Percentiles rank a stretch among this genome's conserved stretches.
phyloP scores from a whole-genome alignment of 352 stramenopile genomes.

The Pythium sukuiense region DNA sequence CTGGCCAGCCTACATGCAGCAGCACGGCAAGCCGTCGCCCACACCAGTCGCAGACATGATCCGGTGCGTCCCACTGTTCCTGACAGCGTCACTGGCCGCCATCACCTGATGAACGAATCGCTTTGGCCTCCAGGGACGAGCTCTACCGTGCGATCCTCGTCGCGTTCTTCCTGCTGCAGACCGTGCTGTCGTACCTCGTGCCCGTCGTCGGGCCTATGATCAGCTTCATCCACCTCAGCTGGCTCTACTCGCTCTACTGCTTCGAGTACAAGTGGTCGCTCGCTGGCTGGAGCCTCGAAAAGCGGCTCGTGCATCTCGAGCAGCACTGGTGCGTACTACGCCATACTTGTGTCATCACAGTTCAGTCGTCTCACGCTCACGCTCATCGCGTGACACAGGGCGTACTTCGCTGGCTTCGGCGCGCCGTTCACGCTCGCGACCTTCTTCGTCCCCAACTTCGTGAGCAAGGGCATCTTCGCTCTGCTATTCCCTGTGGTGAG shows the following conservation, averaged over 20 bases:
- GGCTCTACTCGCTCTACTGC: constrained; percentile 90
- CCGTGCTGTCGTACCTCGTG: constrained; percentile 80
- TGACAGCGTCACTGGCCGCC: not conserved
- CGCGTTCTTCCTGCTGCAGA: constrained; percentile 84
- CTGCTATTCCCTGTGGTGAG: constrained; percentile 83
- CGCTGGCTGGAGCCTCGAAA: constrained; percentile 84
- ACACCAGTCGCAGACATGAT: constrained; percentile 86
- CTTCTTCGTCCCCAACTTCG: constrained; percentile 89
- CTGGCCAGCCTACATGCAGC: constrained; percentile 67
- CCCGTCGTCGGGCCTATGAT: constrained; percentile 67
- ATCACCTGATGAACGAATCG: not conserved
- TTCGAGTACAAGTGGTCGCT: constrained; percentile 92
- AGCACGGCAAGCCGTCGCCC: constrained; percentile 76
- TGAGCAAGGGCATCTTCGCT: constrained; percentile 89
- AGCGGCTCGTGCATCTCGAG: constrained; percentile 72
- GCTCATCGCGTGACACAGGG: constrained; percentile 28
- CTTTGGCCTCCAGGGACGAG: constrained; percentile 53
- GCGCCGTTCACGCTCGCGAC: constrained; percentile 86
- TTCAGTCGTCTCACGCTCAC: no score
- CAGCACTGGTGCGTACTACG: constrained; percentile 63
- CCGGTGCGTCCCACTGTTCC: constrained; percentile 39
- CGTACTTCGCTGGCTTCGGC: constrained; percentile 86
- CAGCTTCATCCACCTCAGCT: constrained; percentile 87
- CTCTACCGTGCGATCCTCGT: constrained; percentile 86
- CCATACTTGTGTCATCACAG: no score